phyloP scores from a whole-genome alignment of 2,329 filamentous ascomycete species.

The Neophaeococcomyces aloes region DNA sequence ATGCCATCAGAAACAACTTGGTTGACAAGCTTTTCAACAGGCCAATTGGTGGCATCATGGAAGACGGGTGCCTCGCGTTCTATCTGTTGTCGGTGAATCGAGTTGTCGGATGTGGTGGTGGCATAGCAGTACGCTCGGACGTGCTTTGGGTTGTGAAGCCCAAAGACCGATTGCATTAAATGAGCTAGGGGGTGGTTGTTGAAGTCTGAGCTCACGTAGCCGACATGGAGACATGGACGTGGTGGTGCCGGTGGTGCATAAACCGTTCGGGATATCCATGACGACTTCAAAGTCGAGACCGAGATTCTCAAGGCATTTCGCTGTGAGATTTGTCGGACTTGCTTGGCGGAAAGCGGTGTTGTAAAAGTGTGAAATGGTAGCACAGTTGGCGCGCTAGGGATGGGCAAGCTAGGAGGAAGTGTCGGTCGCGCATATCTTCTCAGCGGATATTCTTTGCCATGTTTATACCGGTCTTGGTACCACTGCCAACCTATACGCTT shows the following conservation, averaged over 20 bases:
- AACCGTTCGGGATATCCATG: constrained; percentile 74
- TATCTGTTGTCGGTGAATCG: constrained; percentile 81
- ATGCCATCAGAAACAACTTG: constrained; percentile 83
- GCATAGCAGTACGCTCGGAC: constrained; percentile 91
- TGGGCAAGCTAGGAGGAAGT: constrained; percentile 59
- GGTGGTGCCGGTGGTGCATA: constrained; percentile 80
- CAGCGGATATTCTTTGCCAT: constrained; percentile 44
- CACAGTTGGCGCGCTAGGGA: constrained; percentile 85
- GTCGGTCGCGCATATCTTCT: constrained; percentile 61
- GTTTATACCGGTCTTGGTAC: constrained; percentile 73
- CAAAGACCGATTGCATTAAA: constrained; percentile 97
- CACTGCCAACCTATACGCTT: constrained; percentile 68
- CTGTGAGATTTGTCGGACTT: constrained; percentile 89
- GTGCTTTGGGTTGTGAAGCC: constrained; percentile 63
- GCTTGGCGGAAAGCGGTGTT: constrained; percentile 78
- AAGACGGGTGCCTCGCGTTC: constrained; percentile 88
- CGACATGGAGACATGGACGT: constrained; percentile 72
- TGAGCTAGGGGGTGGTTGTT: constrained; percentile 97
- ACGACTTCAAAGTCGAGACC: constrained; percentile 70
- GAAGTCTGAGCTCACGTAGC: constrained; percentile 96
- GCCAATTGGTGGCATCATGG: constrained; percentile 76
- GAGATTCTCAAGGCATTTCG: constrained; percentile 89
- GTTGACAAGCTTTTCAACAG: constrained; percentile 68
- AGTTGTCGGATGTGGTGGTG: constrained; percentile 82
- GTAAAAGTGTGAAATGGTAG: constrained; percentile 97